Conservation (phyloP, 345 rosid species). For the Jatropha curcas region DNA sequence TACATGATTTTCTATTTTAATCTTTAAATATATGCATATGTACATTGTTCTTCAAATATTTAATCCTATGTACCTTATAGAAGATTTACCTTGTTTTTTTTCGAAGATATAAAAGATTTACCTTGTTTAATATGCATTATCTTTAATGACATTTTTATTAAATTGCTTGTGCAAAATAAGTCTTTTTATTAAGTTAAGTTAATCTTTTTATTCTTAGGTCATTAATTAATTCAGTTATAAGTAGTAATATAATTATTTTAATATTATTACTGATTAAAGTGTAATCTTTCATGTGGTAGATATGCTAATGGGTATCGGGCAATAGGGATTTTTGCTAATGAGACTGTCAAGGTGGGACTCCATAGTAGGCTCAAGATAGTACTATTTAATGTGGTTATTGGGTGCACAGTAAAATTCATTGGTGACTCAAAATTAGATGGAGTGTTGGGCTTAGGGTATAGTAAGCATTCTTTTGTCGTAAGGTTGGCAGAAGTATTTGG, state of each 20-base stretch:
- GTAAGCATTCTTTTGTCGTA: slow-evolving; percentile 21
- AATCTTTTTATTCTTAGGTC: no score
- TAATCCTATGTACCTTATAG: no score
- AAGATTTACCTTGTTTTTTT: no score
- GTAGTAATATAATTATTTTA: no score
- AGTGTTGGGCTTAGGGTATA: slow-evolving; percentile 31
- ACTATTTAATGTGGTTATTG: slow-evolving; percentile 21
- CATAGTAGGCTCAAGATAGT: not conserved
- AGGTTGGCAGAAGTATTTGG: slow-evolving; percentile 17
- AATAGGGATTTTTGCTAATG: slow-evolving; percentile 26
- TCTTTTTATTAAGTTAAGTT: no score
- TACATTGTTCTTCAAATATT: no score
- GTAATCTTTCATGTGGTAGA: not conserved
- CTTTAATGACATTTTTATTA: no score
- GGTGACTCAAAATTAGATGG: slow-evolving; percentile 17
- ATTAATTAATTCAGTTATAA: no score
- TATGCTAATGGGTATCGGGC: slow-evolving; percentile 17
- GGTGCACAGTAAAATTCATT: slow-evolving; percentile 17
- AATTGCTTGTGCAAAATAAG: no score
- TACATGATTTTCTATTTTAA: not conserved
- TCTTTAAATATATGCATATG: not conserved
- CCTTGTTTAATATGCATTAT: no score
- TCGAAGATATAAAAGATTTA: no score
- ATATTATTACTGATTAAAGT: not conserved
- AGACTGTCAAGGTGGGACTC: slow-evolving; percentile 21